A percentile compares a stretch with the other conserved stretches of the same genome.
phyloP scores from a whole-genome alignment of 208 protist species.

The Blechomonas ayalai region DNA sequence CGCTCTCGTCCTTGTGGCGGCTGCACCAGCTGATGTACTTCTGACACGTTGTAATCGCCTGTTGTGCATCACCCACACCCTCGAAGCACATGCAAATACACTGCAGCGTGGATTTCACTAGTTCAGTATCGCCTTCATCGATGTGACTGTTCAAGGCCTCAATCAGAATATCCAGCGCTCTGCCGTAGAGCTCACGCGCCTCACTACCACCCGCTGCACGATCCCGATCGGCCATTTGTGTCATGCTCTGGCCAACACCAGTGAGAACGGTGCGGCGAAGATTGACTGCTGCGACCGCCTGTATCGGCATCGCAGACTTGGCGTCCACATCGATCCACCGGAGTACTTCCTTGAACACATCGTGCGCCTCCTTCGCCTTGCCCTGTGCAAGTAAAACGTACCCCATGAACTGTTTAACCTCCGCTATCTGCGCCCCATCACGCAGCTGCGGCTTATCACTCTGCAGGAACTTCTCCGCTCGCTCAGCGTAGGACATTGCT shows the following conservation, averaged over 20 bases:
- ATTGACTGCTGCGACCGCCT: conserved; percentile 80
- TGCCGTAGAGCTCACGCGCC: conserved; percentile 55
- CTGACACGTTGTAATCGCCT: conserved; percentile 69
- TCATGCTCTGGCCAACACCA: conserved; percentile 51
- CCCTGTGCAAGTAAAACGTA: conserved; percentile 47
- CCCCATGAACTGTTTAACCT: conserved; percentile 70
- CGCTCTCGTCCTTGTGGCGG: conserved; percentile 59
- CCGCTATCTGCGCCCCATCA: conserved; percentile 70
- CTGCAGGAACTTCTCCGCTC: conserved; percentile 34
- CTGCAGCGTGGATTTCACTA: conserved; percentile 70
- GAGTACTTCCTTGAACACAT: conserved; percentile 60
- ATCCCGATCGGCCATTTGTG: conserved; percentile 22
- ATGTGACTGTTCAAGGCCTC: conserved; percentile 80
- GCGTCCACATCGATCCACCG: conserved; percentile 84
- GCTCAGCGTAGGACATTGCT: conserved; percentile 34
- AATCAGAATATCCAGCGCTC: conserved; percentile 79
- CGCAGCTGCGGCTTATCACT: conserved; percentile 28
- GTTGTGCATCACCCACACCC: conserved; percentile 63
- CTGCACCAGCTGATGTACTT: conserved; percentile 88
- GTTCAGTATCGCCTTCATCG: conserved; percentile 70
- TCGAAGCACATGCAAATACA: conserved; percentile 76
- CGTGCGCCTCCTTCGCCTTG: conserved; percentile 35
- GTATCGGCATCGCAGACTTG: conserved; percentile 75
- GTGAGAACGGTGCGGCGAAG: conserved; percentile 72
- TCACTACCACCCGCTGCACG: conserved; percentile 24